Evolutionary conservation across 2,329 filamentous ascomycete genomes (phyloP), one percentile per base, ranked within the genome.

Genomic region (Botrytis deweyae): DNA sequence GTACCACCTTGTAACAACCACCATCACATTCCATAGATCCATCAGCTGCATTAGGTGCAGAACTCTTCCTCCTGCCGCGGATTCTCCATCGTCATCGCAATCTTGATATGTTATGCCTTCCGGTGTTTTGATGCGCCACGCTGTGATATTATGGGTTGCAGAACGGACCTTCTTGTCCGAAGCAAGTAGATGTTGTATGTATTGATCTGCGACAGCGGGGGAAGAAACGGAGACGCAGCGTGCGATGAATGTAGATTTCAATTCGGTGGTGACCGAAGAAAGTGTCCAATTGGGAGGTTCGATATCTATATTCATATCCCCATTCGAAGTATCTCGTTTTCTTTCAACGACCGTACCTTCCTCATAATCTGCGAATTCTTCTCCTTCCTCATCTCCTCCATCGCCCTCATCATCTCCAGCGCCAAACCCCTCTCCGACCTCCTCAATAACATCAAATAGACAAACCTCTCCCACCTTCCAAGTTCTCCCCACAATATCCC

Each of bases 1-100:
- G 82, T 97, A 99, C 96, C 96, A 99, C 76, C 96, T 86, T 58
- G 93, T 94, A 42, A 99, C 95, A 5, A 99, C 92, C 0, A 99
- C 94, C 85, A 98, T 91, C 25, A 92, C 91, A 82, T 97, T 89
- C 94, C 95, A 98, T 18, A 97, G 87, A 80, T 95, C 93, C 93
- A 98, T 98, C 75, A 97, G 84, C 84, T 98, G 94, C 90, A 99
- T 92, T 44, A 99, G 85, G 84, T 97, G 94, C 75, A 98, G 83
- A 80, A 99, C 83, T 61, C 96, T 87, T 0, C 92, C 91, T 0
- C 96, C 96, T 0, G 96, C 96, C 9, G 96, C 96, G 40, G 93
- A 93, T 86, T 99, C 96, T 3, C 96, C 96, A 81, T 99, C 96
- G 79, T 99, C 96, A 79, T 99, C 93, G 80, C 92, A 98, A 83